Base-by-base conservation (phyloP, 495 filamentous ascomycete genomes). In the Pseudomonodictys pantanalensis region DNA sequence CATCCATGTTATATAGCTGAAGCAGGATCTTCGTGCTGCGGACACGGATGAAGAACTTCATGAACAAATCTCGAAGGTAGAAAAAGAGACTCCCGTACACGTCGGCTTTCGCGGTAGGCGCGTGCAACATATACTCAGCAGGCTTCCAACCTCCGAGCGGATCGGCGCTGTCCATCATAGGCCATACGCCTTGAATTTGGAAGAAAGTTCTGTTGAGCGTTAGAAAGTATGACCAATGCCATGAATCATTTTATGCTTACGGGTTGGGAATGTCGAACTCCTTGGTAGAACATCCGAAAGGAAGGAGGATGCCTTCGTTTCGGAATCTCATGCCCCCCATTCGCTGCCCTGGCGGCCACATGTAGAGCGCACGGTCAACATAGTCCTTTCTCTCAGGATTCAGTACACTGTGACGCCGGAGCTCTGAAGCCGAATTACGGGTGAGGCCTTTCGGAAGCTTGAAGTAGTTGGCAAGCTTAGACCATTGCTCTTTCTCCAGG, bases 221-320 rank as follows among this genome's bases (percentile, higher is more conserved):
- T 49, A 58, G n/a, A 32, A 10, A 46, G n/a, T 38, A 11, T 35
- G n/a, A 52, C 53, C 15, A 35, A 8, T 7, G 17, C 15, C 45
- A 2, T 18, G 29, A 41, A n/a, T 12, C n/a, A 28, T 18, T n/a
- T 25, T 11, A 30, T 43, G 66, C 67, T 58, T 29, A 72, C 69
- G 71, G 68, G 51, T 72, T 73, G 1, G 70, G 68, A 10, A 41
- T 58, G 3, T 53, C 57, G 52, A 68, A 72, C 10, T 39, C 38
- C 0, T 56, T 47, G 3, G 44, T n/a, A 11, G 60, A 60, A 12
- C 33, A 32, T 1, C 68, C 62, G 47, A 66, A 72, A 0, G 70
- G 69, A 1, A 72, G 45, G 15, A 72, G 43, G 1, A 73, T 56
- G n/a, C 70, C 70, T 47, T 68, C 51, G 29, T 45, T 26, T 4